These are phyloP conservation scores for Boletus pseudo-olivaceus DNA, from an alignment of 768 basidiomycete genomes.

Conservation along the genomic window DNA sequence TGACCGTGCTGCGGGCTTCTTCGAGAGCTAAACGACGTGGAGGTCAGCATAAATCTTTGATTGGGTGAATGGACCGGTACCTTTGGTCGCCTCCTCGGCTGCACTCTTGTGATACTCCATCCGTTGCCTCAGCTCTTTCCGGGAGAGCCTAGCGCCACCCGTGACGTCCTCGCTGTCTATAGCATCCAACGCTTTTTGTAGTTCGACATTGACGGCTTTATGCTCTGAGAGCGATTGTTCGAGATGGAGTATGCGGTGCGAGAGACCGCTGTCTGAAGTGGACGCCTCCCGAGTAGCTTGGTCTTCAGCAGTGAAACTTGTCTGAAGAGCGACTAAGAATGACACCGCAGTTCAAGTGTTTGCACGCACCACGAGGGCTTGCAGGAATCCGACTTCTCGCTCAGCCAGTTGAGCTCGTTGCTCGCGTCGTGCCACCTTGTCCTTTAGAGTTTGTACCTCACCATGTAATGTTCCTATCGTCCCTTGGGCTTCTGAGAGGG, in stretches of 20 bases:
- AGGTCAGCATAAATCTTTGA: background rate
- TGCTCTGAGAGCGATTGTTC: conserved; percentile 54
- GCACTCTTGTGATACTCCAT: conserved; percentile 37
- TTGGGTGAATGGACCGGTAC: conserved; percentile 24
- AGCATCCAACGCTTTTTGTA: conserved; percentile 48
- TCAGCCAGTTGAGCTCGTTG: conserved; percentile 44
- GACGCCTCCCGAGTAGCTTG: conserved; percentile 32
- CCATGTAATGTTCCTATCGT: conserved; percentile 33
- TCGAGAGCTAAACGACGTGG: conserved; percentile 39
- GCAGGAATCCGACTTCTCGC: conserved; percentile 62
- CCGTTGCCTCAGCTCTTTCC: conserved; percentile 39
- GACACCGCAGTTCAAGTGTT: background rate
- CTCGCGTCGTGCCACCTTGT: conserved; percentile 35
- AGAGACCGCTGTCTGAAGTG: conserved; percentile 30
- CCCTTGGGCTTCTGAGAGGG: conserved; percentile 36
- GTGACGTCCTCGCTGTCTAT: conserved; percentile 35
- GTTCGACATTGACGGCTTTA: conserved; percentile 44
- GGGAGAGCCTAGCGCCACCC: conserved; percentile 21
- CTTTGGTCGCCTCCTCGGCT: conserved; percentile 38
- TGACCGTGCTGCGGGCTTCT: conserved; percentile 33
- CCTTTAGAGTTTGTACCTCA: conserved; percentile 39
- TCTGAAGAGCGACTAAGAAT: conserved; percentile 33
- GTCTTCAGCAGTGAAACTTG: conserved; percentile 63
- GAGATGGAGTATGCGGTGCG: conserved; percentile 49
- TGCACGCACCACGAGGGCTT: conserved; percentile 61